Evolutionary conservation across 768 basidiomycete species (phyloP).

Genomic region (Serendipita vermifera): DNA sequence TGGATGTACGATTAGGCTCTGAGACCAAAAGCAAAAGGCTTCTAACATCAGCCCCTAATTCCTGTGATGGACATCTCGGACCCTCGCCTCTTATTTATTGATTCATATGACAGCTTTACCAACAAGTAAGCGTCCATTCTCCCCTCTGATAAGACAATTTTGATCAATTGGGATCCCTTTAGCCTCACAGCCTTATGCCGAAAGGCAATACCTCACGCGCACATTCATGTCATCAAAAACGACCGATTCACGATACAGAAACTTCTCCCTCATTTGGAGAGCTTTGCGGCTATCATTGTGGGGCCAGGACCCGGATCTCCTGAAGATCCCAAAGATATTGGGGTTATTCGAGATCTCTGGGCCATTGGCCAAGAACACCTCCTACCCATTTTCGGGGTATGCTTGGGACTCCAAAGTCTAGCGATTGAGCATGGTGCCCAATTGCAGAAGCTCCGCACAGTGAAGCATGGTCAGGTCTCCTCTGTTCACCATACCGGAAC

Average conservation of each 20-base stretch:
- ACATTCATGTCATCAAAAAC: conserved; percentile 61
- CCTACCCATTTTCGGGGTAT: conserved; percentile 71
- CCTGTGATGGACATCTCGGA: neutral
- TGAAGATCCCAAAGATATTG: conserved; percentile 45
- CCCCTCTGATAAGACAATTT: neutral
- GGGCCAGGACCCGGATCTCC: conserved; percentile 79
- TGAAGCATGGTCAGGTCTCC: conserved; percentile 74
- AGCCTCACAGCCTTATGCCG: conserved; percentile 66
- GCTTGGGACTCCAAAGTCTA: conserved; percentile 69
- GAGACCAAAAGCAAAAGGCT: neutral
- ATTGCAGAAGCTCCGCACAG: conserved; percentile 45
- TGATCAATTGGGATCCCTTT: neutral
- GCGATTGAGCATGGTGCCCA: conserved; percentile 49
- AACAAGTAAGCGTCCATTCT: conserved; percentile 48
- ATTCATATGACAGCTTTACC: conserved; percentile 84
- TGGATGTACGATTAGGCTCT: neutral
- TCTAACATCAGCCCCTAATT: neutral
- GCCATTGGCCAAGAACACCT: conserved; percentile 37
- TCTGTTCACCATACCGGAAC: conserved; percentile 41
- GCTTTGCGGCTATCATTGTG: conserved; percentile 57
- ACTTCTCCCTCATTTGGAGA: conserved; percentile 39
- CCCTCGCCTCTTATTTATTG: conserved; percentile 44
- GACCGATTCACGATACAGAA: conserved; percentile 40
- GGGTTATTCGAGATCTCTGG: conserved; percentile 61
- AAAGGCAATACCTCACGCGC: conserved; percentile 44